Conservation (phyloP, 257 asterid species). For the Petunia secreta region DNA sequence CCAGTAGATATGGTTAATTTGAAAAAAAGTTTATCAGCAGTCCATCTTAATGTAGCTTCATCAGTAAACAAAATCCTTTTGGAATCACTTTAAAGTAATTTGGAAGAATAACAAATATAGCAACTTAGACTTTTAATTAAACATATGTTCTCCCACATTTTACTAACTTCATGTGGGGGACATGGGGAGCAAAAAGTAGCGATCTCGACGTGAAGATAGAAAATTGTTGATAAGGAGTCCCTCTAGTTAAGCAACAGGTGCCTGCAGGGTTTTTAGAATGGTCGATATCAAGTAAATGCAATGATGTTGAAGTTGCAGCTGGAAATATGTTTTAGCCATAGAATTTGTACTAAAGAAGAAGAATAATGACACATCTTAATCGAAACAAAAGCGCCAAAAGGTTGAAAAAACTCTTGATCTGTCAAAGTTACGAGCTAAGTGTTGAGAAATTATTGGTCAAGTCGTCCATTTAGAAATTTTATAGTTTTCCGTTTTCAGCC, state of each 20-base stretch:
- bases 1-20: no score
- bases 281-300: neutral
- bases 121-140: no score
- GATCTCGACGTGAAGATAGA: conserved; percentile 1
- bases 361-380: neutral
- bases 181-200: conserved; percentile 5
- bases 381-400: neutral
- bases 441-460: conserved; percentile 1
- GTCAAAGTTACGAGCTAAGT: neutral
- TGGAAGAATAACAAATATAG: no score
- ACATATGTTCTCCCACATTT: no score
- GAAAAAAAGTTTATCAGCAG: no score
- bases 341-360: neutral
- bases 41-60: no score
- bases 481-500: neutral
- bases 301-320: neutral
- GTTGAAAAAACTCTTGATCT: neutral
- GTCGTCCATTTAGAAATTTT: neutral
- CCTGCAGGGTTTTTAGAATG: neutral
- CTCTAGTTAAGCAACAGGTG: neutral
- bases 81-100: no score
- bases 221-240: neutral
- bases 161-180: neutral
- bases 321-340: neutral
- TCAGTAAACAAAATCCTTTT: no score